Conservation (phyloP, 371 early-diverging fungal genomes). For the Umbelopsis sp. region DNA sequence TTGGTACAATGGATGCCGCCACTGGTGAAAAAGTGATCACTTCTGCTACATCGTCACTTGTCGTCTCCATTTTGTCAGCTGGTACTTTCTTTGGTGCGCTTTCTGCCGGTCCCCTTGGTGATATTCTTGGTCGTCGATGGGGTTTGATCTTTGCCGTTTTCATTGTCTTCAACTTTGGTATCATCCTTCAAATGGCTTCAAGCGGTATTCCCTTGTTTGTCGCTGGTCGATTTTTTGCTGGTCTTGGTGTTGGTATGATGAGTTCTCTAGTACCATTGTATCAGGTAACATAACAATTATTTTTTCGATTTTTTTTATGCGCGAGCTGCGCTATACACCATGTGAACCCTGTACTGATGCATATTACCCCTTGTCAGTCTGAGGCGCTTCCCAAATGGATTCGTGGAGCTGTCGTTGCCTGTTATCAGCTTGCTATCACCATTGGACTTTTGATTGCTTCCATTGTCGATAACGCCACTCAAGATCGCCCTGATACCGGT, state of each 20-base stretch:
- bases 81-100: conserved; percentile 61
- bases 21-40: not conserved
- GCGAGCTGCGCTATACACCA: too few relatives aligned
- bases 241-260: conserved; percentile 78
- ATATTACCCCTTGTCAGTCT: conserved; percentile 26
- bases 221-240: conserved; percentile 70
- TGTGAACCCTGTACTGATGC: not conserved
- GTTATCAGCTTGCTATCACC: conserved; percentile 83
- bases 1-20: not conserved
- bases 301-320: too few relatives aligned
- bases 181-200: conserved; percentile 59
- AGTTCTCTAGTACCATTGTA: conserved; percentile 81
- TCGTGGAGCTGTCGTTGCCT: conserved; percentile 76
- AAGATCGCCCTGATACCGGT: conserved; percentile 13
- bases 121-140: conserved; percentile 64
- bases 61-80: conserved; percentile 60
- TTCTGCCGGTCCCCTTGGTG: conserved; percentile 55
- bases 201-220: conserved; percentile 49
- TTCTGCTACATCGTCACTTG: not conserved
- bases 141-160: conserved; percentile 64
- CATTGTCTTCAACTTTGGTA: conserved; percentile 65
- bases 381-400: conserved; percentile 74
- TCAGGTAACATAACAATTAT: conserved; percentile 33
- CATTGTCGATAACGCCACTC: conserved; percentile 22
- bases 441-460: conserved; percentile 17